Conservation (phyloP, 805 yeast species). For the Ogataea trehaloabstinens region DNA sequence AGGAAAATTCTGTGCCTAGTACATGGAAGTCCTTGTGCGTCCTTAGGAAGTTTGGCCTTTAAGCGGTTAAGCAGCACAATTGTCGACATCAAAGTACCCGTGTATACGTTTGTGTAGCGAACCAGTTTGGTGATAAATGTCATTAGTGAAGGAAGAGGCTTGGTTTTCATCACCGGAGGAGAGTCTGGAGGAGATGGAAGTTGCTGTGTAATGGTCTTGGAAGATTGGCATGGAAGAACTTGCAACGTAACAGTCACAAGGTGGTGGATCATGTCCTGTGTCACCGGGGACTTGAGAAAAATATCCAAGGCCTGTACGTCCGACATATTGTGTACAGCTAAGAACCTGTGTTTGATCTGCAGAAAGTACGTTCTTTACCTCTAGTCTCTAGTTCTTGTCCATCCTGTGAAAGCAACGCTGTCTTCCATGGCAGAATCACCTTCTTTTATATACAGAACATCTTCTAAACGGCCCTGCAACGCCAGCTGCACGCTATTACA, state of each 20-base stretch:
- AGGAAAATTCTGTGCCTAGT: slow-evolving; percentile 76
- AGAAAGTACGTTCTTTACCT: background rate
- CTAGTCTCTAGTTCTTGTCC: background rate
- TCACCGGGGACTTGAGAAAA: slow-evolving; percentile 62
- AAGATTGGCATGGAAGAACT: slow-evolving; percentile 59
- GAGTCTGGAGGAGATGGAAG: slow-evolving; percentile 31
- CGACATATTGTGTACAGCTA: slow-evolving; percentile 31
- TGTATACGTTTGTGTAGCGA: slow-evolving; percentile 73
- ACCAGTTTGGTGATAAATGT: slow-evolving; percentile 71
- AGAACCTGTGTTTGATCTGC: background rate
- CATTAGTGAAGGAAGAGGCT: slow-evolving; percentile 65
- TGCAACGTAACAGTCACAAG: slow-evolving; percentile 64
- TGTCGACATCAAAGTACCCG: slow-evolving; percentile 74
- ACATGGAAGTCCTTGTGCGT: slow-evolving; percentile 75
- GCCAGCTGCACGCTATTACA: background rate
- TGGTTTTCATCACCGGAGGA: slow-evolving; percentile 33
- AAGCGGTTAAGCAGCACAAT: slow-evolving; percentile 64
- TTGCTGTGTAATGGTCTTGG: slow-evolving; percentile 34
- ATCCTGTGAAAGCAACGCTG: too few relatives aligned
- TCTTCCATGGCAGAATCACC: too few relatives aligned
- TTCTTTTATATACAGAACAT: background rate
- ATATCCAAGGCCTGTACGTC: slow-evolving; percentile 57
- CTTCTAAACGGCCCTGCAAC: background rate
- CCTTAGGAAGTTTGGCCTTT: slow-evolving; percentile 59
- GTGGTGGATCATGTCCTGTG: slow-evolving; percentile 72